A percentile compares a stretch with the other conserved stretches of the same genome.
phyloP scores from a whole-genome alignment of 768 basidiomycete genomes.

The Peribolospora kevripleyi region DNA sequence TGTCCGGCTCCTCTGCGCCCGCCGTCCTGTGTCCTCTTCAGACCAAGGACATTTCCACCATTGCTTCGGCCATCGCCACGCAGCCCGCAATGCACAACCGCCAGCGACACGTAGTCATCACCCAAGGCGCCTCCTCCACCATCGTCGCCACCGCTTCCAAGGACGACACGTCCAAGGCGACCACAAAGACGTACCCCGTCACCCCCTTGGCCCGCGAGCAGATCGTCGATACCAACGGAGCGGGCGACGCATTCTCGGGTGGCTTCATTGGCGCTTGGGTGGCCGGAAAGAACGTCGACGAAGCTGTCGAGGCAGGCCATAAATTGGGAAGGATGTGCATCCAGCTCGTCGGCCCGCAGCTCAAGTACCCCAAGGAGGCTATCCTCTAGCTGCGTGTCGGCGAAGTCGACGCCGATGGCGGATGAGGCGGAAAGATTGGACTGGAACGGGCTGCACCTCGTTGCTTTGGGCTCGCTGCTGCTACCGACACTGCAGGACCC shows the following conservation, averaged over 20 bases:
- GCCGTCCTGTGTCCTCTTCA: slow-evolving; percentile 8
- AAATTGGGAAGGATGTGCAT: slow-evolving; percentile 66
- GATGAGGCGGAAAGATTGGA: no score
- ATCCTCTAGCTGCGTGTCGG: no score
- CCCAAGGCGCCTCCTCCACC: slow-evolving; percentile 63
- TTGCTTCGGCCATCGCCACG: slow-evolving; percentile 52
- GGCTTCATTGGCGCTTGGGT: slow-evolving; percentile 76
- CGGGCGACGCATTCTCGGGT: slow-evolving; percentile 91
- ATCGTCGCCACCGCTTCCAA: slow-evolving; percentile 41
- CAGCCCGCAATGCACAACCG: slow-evolving; percentile 25
- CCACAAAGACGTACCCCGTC: slow-evolving; percentile 31
- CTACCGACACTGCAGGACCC: no score
- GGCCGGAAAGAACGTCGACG: slow-evolving; percentile 48
- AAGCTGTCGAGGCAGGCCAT: slow-evolving; percentile 64
- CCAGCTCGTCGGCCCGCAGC: slow-evolving; percentile 32
- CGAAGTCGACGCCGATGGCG: no score
- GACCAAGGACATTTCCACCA: slow-evolving; percentile 36
- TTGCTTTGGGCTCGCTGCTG: no score
- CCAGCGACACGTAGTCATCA: slow-evolving; percentile 66
- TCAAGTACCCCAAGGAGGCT: no score
- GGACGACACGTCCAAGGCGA: slow-evolving; percentile 28
- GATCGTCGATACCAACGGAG: slow-evolving; percentile 94
- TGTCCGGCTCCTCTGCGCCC: background rate
- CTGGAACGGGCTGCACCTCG: no score
- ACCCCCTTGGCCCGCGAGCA: slow-evolving; percentile 30